Conservation (phyloP, 139 green algal genomes). For the Helicosporidium sp. region DNA sequence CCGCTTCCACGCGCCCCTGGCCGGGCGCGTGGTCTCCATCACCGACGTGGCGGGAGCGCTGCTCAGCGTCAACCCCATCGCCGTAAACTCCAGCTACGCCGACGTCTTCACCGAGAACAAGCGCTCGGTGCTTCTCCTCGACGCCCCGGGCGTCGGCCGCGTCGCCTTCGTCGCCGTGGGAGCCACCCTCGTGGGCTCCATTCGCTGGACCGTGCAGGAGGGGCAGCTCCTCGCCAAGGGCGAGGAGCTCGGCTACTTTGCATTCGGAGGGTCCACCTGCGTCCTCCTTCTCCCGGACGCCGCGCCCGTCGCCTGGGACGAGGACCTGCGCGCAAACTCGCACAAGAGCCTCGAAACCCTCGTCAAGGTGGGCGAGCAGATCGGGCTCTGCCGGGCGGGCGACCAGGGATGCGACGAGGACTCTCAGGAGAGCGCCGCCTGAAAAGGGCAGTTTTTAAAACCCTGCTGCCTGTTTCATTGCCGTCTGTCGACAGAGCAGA, state of each 20-base stretch:
- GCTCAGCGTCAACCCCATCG: constrained; percentile 27
- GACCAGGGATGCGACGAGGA: too few species aligned
- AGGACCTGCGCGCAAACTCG: constrained; percentile 7
- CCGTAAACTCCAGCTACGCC: constrained; percentile 20
- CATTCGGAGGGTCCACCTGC: constrained; percentile 26
- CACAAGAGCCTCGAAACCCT: constrained; percentile 19
- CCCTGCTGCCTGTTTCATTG: too few species aligned
- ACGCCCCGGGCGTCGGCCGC: constrained; percentile 9
- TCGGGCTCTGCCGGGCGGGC: too few species aligned
- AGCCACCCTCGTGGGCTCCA: constrained; percentile 20
- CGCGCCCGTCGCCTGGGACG: constrained; percentile 10
- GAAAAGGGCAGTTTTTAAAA: too few species aligned
- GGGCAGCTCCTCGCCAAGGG: constrained; percentile 12
- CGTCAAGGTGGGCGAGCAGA: constrained; percentile 23
- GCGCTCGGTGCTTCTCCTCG: constrained; percentile 16
- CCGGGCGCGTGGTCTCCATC: constrained; percentile 12
- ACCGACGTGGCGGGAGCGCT: constrained; percentile 13
- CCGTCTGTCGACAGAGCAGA: too few species aligned
- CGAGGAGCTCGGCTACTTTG: constrained; percentile 33
- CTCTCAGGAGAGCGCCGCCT: too few species aligned
- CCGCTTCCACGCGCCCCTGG: constrained; percentile 19
- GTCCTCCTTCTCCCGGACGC: constrained; percentile 19
- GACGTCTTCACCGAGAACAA: constrained; percentile 34
- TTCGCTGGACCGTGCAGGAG: constrained; percentile 11
- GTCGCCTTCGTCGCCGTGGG: constrained; percentile 28